Evolutionary conservation across 2,329 filamentous ascomycete species (phyloP).

Genomic region (Fusarium irregulare): DNA sequence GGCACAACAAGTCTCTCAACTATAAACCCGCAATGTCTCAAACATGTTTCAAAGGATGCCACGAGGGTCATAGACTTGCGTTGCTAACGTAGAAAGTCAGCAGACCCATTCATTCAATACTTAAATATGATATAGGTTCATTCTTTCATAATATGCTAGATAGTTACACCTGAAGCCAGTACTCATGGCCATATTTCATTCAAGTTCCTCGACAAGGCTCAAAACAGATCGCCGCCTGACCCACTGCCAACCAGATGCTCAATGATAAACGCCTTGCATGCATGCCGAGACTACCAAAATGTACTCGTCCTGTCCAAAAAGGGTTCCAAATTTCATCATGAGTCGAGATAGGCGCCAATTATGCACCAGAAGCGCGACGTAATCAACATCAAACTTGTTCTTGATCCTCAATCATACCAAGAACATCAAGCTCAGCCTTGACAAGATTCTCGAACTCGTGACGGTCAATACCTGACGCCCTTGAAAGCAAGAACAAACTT

Average conservation of each 20-base stretch:
- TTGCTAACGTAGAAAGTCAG: background rate
- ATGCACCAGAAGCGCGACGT: background rate
- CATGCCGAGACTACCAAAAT: constrained; percentile 24
- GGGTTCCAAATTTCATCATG: background rate
- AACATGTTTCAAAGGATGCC: background rate
- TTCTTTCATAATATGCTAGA: constrained; percentile 27
- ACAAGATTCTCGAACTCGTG: constrained; percentile 81
- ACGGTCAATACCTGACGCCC: constrained; percentile 76
- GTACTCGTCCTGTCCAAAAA: background rate
- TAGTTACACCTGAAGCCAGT: background rate
- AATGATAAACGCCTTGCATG: constrained; percentile 43
- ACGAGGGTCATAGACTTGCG: background rate
- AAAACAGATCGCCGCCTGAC: constrained; percentile 7
- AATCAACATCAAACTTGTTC: constrained; percentile 39
- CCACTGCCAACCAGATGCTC: constrained; percentile 15
- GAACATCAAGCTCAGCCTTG: constrained; percentile 75
- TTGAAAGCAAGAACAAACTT: constrained; percentile 78
- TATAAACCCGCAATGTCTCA: background rate
- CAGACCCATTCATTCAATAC: background rate
- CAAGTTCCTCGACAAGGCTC: constrained; percentile 11
- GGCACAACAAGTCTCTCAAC: background rate
- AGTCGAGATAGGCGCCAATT: background rate
- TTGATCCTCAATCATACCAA: constrained; percentile 75
- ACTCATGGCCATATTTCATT: constrained; percentile 7
- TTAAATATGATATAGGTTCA: constrained; percentile 20